Conservation (phyloP, 2,329 filamentous ascomycete species). For the Helotiales sp. region DNA sequence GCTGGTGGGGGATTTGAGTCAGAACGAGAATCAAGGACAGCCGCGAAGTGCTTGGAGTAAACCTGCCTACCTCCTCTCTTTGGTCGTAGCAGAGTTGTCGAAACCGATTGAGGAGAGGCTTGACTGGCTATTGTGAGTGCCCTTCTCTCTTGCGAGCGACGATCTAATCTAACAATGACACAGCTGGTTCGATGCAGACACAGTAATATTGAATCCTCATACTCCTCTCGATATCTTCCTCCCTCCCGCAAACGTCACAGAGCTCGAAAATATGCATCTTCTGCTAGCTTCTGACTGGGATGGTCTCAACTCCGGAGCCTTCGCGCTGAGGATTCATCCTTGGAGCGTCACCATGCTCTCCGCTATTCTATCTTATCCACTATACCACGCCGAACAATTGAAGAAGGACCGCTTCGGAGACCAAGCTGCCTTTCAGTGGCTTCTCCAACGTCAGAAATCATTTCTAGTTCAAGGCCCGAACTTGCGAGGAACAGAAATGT, state of each 20-base stretch:
- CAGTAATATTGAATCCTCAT: background rate
- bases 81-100: background rate
- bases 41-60: background rate
- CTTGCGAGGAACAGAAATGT: background rate
- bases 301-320: background rate
- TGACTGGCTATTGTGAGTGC: background rate
- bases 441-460: background rate
- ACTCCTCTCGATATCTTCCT: background rate
- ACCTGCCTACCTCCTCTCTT: background rate
- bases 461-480: background rate
- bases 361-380: background rate
- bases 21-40: background rate
- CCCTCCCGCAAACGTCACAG: background rate
- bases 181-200: background rate
- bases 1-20: background rate
- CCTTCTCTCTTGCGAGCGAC: background rate
- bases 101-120: background rate
- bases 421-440: background rate
- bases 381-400: background rate
- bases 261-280: background rate
- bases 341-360: background rate
- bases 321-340: background rate
- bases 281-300: background rate
- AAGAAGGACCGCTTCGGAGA: background rate
- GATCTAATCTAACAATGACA: background rate